A percentile compares a stretch with the other conserved stretches of the same genome.
phyloP scores from a whole-genome alignment of 2,329 filamentous ascomycete genomes.

The Pseudogymnoascus sp. region DNA sequence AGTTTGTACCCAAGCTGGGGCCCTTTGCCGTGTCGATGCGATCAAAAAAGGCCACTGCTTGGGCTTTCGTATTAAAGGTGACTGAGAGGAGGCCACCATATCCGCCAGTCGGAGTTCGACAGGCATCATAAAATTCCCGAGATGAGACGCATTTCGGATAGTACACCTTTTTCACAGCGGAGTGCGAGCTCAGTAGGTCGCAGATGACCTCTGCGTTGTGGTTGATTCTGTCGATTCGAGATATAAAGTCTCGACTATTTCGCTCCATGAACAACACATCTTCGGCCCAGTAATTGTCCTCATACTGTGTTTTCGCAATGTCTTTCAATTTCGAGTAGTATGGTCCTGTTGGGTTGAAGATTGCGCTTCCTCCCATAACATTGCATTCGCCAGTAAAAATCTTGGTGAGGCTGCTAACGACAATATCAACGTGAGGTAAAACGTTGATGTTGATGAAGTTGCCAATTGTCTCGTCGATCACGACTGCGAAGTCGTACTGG shows the following conservation, averaged over 20 bases:
- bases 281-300: slow-evolving; percentile 91
- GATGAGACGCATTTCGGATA: slow-evolving; percentile 78
- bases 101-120: slow-evolving; percentile 64
- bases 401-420: slow-evolving; percentile 93
- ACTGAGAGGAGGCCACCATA: slow-evolving; percentile 88
- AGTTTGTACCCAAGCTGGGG: slow-evolving; percentile 92
- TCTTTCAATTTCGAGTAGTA: slow-evolving; percentile 66
- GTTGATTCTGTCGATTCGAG: slow-evolving; percentile 78
- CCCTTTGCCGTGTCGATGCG: slow-evolving; percentile 82
- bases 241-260: slow-evolving; percentile 87
- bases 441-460: slow-evolving; percentile 96
- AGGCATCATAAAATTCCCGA: slow-evolving; percentile 68
- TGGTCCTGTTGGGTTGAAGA: slow-evolving; percentile 57
- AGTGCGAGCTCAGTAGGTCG: slow-evolving; percentile 55
- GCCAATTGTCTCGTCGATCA: slow-evolving; percentile 93
- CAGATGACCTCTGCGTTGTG: slow-evolving; percentile 77
- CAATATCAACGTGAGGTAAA: slow-evolving; percentile 78
- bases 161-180: slow-evolving; percentile 67
- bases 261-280: slow-evolving; percentile 92
- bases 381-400: slow-evolving; percentile 97
- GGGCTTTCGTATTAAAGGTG: slow-evolving; percentile 62
- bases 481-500: slow-evolving; percentile 77
- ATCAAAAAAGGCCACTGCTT: slow-evolving; percentile 80
- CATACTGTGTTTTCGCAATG: slow-evolving; percentile 59
- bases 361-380: slow-evolving; percentile 84